These are phyloP conservation scores for Pedinophyceae sp. DNA, from an alignment of 139 green algal genomes.

Conservation along the genomic window DNA sequence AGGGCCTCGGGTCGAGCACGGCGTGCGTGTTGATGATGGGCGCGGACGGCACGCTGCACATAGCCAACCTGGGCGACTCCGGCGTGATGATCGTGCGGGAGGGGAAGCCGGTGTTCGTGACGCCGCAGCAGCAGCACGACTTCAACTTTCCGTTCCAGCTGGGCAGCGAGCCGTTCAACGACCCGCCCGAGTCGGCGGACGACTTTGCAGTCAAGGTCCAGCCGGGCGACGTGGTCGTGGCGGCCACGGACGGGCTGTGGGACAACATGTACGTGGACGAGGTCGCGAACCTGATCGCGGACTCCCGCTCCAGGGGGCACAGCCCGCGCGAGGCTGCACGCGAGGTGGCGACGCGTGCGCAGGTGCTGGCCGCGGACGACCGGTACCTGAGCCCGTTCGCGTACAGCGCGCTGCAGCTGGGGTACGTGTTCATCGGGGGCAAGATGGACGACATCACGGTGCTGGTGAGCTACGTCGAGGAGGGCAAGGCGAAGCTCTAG, in stretches of 20 bases:
- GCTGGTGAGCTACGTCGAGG: constrained; percentile 36
- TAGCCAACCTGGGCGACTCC: constrained; percentile 73
- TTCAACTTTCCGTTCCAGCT: constrained; percentile 96
- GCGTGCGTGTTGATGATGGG: constrained; percentile 66
- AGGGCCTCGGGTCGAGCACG: constrained; percentile 50
- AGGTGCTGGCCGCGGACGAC: constrained; percentile 32
- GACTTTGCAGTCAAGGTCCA: constrained; percentile 45
- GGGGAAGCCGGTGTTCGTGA: constrained; percentile 55
- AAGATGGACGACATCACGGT: constrained; percentile 89
- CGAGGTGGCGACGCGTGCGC: constrained; percentile 30
- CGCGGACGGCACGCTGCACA: constrained; percentile 33
- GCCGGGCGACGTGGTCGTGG: constrained; percentile 75
- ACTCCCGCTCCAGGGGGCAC: constrained; percentile 17
- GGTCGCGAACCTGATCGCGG: constrained; percentile 36
- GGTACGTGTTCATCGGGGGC: constrained; percentile 30
- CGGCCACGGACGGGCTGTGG: constrained; percentile 87
- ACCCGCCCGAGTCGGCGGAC: constrained; percentile 24
- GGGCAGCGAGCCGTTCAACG: constrained; percentile 12
- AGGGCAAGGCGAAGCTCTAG: constrained; percentile 2
- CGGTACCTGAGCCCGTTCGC: constrained; percentile 64
- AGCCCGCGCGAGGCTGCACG: constrained; percentile 16
- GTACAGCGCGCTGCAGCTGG: constrained; percentile 31
- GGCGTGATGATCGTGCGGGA: constrained; percentile 49
- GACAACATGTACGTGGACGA: constrained; percentile 96
- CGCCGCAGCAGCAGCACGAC: constrained; percentile 80